Base-by-base conservation (phyloP, 2,329 filamentous ascomycete genomes). In the Ophioceras dolichostomum region DNA sequence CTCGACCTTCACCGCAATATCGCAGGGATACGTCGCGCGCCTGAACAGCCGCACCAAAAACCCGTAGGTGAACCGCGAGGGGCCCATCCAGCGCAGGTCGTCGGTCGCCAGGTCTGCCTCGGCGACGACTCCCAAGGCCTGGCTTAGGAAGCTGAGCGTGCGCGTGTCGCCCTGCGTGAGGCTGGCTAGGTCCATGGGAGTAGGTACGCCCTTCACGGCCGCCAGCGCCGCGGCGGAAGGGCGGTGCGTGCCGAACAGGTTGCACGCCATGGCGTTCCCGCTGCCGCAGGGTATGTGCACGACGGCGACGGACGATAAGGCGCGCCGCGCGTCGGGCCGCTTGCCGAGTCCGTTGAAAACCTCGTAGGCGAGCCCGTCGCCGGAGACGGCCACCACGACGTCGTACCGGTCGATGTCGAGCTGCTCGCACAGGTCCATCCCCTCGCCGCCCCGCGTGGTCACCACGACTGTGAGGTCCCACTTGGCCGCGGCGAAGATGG, bases 251-350 rank as follows among this genome's bases (percentile, higher is more conserved):
- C 89, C 91, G 46, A 85, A 86, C 33, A 93, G 62, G 56, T 95
- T 96, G 62, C 82, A 79, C 44, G 84, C 83, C 77, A 96, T 83
- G 17, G 85, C 91, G 56, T 98, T 98, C 5, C 91, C 91, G 35
- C 84, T 91, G 12, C 91, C 91, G 52, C 88, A 94, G 2, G 91
- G 91, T 26, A 98, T 69, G 52, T 94, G 85, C 17, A 79, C 80
- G 2, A 98, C 77, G 1, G 91, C 84, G 12, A 96, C 62, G 49
- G 79, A 83, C 17, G 68, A 62, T 42, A 98, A 61, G 0, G 89
- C 91, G 39, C 70, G 70, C 22, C 68, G 65, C 16, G 87, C 87
- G 58, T 95, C 83, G 4, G 69, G 53, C 28, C 86, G 78, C 58
- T 76, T 80, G 12, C 75, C 87, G 22, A 98, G 62, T 0, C 91